These are phyloP conservation scores for Saturnispora sekii DNA, from an alignment of 805 yeast genomes.

Conservation along the genomic window DNA sequence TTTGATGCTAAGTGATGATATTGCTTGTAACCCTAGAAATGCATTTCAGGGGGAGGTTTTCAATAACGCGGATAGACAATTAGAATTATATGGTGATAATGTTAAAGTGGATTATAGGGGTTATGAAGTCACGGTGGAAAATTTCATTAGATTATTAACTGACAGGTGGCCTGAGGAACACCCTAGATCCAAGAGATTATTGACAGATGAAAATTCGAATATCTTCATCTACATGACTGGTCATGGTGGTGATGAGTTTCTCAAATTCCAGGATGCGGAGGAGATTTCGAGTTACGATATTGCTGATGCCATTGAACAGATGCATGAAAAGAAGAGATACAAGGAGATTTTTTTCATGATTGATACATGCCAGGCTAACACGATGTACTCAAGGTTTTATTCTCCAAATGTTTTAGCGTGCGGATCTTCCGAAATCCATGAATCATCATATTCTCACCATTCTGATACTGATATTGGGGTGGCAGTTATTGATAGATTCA, in stretches of 20 bases:
- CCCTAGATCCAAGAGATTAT: constrained; percentile 80
- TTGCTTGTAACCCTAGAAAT: constrained; percentile 94
- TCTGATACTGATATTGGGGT: constrained; percentile 95
- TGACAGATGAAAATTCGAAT: constrained; percentile 91
- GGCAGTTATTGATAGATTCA: constrained; percentile 94
- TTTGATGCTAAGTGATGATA: constrained; percentile 91
- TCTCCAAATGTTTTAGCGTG: constrained; percentile 89
- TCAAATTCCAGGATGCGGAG: constrained; percentile 97
- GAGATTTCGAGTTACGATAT: constrained; percentile 92
- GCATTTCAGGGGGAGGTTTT: constrained; percentile 94
- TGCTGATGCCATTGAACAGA: constrained; percentile 95
- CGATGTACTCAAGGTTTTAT: constrained; percentile 88
- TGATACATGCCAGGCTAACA: constrained; percentile 97
- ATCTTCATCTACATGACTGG: constrained; percentile 95
- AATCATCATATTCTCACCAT: constrained; percentile 90
- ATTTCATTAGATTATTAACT: constrained; percentile 82
- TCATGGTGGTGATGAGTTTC: constrained; percentile 96
- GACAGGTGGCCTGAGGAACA: constrained; percentile 95
- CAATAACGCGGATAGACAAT: constrained; percentile 84
- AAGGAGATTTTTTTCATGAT: constrained; percentile 96
- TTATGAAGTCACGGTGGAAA: constrained; percentile 96
- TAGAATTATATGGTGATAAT: constrained; percentile 88
- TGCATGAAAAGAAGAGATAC: constrained; percentile 92
- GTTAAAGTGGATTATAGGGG: constrained; percentile 97
- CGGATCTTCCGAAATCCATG: constrained; percentile 82